Percentiles rank a stretch among this genome's conserved stretches.
Conservation (phyloP, 495 filamentous ascomycete genomes). For the Penicillium taxi region DNA sequence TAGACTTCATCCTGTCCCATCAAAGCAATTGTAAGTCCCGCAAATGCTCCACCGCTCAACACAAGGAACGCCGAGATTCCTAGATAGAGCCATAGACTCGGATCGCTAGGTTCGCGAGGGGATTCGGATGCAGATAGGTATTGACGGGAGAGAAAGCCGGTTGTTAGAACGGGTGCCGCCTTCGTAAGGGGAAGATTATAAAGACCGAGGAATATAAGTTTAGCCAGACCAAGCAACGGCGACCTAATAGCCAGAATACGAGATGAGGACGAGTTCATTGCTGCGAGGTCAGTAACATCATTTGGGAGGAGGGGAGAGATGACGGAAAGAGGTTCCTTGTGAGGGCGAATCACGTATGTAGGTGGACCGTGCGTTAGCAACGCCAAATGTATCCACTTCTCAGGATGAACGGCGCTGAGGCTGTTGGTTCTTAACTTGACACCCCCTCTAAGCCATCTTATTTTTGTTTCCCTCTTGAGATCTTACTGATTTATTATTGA, state of each 20-base stretch:
- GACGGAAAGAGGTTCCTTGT: neutral
- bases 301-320: neutral
- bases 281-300: neutral
- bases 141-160: neutral
- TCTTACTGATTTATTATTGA: neutral
- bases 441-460: too few relatives aligned
- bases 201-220: slow-evolving; percentile 38
- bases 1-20: slow-evolving; percentile 84
- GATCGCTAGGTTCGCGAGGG: slow-evolving; percentile 35
- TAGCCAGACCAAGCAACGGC: slow-evolving; percentile 39
- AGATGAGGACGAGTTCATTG: slow-evolving; percentile 27
- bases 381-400: too few relatives aligned
- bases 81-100: slow-evolving; percentile 63
- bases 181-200: slow-evolving; percentile 37
- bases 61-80: slow-evolving; percentile 65
- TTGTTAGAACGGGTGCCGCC: slow-evolving; percentile 32
- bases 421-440: too few relatives aligned
- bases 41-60: slow-evolving; percentile 86
- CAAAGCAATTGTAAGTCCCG: slow-evolving; percentile 87
- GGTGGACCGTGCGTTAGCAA: too few relatives aligned
- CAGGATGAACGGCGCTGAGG: too few relatives aligned
- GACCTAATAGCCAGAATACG: slow-evolving; percentile 37
- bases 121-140: slow-evolving; percentile 5
- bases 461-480: too few relatives aligned
- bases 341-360: too few relatives aligned